These are phyloP conservation scores for Durotheca rogersii DNA, from an alignment of 495 filamentous ascomycete genomes.

Conservation along the genomic window DNA sequence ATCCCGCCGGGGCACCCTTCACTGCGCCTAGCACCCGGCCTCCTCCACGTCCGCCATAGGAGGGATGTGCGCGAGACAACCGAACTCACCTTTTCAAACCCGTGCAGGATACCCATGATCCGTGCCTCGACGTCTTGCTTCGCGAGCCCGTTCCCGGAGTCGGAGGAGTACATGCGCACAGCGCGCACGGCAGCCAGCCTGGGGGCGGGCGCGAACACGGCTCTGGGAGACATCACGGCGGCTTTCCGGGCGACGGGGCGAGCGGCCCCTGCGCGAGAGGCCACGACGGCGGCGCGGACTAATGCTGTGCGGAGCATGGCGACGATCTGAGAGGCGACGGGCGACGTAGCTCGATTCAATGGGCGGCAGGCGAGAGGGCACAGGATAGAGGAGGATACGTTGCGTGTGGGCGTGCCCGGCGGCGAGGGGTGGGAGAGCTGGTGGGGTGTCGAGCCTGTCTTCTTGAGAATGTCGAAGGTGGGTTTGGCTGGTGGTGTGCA, in stretches of 20 bases:
- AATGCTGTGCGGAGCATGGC: constrained; percentile 86
- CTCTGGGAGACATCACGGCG: constrained; percentile 51
- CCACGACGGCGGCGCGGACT: constrained; percentile 62
- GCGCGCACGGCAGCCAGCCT: constrained; percentile 55
- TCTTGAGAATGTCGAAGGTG: too few relatives aligned
- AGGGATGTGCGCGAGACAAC: constrained; percentile 8
- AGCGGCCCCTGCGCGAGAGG: constrained; percentile 53
- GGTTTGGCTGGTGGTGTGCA: too few relatives aligned
- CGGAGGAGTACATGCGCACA: constrained; percentile 83
- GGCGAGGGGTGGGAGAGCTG: too few relatives aligned
- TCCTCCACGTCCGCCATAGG: not conserved
- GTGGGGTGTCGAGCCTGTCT: too few relatives aligned
- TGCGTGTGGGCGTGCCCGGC: too few relatives aligned
- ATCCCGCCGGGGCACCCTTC: too few relatives aligned
- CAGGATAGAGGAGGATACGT: too few relatives aligned
- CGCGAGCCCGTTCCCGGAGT: constrained; percentile 68
- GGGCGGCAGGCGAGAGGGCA: constrained; percentile 8
- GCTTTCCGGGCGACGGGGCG: constrained; percentile 58
- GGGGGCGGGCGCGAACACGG: constrained; percentile 56
- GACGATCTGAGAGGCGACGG: constrained; percentile 19
- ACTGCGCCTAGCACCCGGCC: too few relatives aligned
- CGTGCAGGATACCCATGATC: constrained; percentile 87
- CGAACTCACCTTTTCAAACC: constrained; percentile 90
- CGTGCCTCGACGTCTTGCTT: constrained; percentile 87
- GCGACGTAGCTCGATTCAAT: too few relatives aligned